These are phyloP conservation scores for Paramecium octaurelia DNA, from an alignment of 73 alveolate genomes.

Conservation along the genomic window DNA sequence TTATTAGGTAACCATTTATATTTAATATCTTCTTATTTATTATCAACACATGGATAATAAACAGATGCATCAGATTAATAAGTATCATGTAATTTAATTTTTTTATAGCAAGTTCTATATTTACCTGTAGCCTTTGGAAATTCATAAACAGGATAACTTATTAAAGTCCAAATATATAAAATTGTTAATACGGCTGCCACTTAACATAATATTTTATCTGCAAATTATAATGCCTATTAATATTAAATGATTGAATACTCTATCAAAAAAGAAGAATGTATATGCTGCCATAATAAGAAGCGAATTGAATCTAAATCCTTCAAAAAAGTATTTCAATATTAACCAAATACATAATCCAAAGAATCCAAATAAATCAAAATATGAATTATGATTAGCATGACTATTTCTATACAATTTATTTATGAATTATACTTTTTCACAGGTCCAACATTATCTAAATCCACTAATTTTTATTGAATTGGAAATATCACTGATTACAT, in stretches of 20 bases:
- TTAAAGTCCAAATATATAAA: slow-evolving; percentile 22
- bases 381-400: slow-evolving; percentile 39
- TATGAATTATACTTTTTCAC: background rate
- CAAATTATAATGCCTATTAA: background rate
- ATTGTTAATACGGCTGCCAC: background rate
- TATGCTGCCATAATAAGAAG: background rate
- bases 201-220: slow-evolving; percentile 33
- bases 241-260: background rate
- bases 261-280: slow-evolving; percentile 30
- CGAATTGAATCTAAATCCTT: background rate
- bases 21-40: background rate
- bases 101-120: slow-evolving; percentile 2
- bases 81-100: background rate
- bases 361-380: slow-evolving; percentile 34
- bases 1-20: background rate
- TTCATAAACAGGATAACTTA: slow-evolving; percentile 2
- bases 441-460: background rate
- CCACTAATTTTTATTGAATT: background rate
- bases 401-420: background rate
- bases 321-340: background rate
- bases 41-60: background rate
- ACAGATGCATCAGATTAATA: background rate
- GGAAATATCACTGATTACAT: background rate
- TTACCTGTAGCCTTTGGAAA: slow-evolving; percentile 19
- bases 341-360: slow-evolving; percentile 4